Base-by-base conservation (phyloP, 1,139 yeast genomes). In the Yarrowia galli region DNA sequence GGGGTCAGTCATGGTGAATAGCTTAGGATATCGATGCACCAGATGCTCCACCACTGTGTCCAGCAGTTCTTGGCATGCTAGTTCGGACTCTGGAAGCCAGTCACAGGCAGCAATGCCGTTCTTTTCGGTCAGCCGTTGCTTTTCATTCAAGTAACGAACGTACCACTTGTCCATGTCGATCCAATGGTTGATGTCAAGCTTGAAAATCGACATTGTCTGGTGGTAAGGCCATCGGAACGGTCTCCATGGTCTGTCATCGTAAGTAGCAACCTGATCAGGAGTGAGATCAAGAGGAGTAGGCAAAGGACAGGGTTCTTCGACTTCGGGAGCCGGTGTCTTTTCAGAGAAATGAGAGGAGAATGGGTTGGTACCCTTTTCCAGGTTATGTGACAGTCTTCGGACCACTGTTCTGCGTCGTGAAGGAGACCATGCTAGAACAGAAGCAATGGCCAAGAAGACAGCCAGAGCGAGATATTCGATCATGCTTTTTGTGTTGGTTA, bases 171-270 rank as follows among this genome's bases (percentile, higher is more conserved):
- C 92, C 92, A 89, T 89, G 73, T 88, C 92, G 69, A 89, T 79
- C 93, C 92, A 89, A 75, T 89, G 91, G 75, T 88, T 87, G 40
- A 87, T 81, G 73, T 88, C 91, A 43, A 89, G 81, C 74, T 86
- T 86, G 79, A 83, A 88, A 67, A 88, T 87, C 16, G 89, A 85
- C 93, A 89, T 89, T 1, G 92, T 89, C 77, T 89, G 93, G 75
- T 88, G 92, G 74, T 88, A 88, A 25, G 92, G 92, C 89, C 90
- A 87, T 74, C 92, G 80, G 77, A 89, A 89, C 4, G 92, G 92
- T 76, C 93, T 81, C 92, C 93, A 89, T 16, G 92, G 92, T 75
- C 92, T 82, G 73, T 87, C 92, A 71, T 88, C 91, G 74, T 87
- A 87, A 28, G 81, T 83, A 70, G 80, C 78, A 16, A 88, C 90